Base-by-base conservation (phyloP, 2,329 filamentous ascomycete species). In the Alternaria arborescens region DNA sequence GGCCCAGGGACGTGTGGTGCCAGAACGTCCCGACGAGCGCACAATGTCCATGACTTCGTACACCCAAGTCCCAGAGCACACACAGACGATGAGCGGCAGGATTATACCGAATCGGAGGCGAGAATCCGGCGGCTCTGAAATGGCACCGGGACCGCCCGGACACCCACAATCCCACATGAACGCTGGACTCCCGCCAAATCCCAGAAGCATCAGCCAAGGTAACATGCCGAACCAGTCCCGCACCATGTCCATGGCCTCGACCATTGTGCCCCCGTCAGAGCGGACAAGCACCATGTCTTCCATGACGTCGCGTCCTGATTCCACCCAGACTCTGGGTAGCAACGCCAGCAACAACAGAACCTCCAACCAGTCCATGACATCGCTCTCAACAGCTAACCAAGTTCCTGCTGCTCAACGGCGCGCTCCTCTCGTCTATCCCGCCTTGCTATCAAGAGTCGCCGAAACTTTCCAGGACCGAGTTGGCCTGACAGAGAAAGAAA, bases 1-100 rank as follows among this genome's bases (percentile, higher is more conserved):
- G 3, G 92, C 94, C 8, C 94, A 97, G 77, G 95, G 95, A 32
- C 88, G 95, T 62, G 85, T 95, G 36, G 93, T 99, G 8, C 95
- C 95, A 1, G 94, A 97, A 75, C 89, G 94, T 55, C 91, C 94
- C 63, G 92, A 96, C 71, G 94, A 98, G 78, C 88, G 95, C 59
- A 89, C 95, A 65, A 98, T 98, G 95, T 97, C 94, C 46, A 90
- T 99, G 90, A 95, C 91, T 5, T 92, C 91, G 10, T 91, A 93
- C 69, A 85, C 89, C 3, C 85, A 90, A 55, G 92, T 96, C 69
- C 86, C 87, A 62, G 91, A 93, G 44, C 91, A 95, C 77, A 80
- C 83, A 12, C 94, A 97, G 79, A 97, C 94, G 6, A 96, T 94
- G 88, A 97, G 92, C 75, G 95, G 95, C 48, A 88, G 95, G 68